Conservation (phyloP, 2,329 filamentous ascomycete species). For the Onygenales sp. region DNA sequence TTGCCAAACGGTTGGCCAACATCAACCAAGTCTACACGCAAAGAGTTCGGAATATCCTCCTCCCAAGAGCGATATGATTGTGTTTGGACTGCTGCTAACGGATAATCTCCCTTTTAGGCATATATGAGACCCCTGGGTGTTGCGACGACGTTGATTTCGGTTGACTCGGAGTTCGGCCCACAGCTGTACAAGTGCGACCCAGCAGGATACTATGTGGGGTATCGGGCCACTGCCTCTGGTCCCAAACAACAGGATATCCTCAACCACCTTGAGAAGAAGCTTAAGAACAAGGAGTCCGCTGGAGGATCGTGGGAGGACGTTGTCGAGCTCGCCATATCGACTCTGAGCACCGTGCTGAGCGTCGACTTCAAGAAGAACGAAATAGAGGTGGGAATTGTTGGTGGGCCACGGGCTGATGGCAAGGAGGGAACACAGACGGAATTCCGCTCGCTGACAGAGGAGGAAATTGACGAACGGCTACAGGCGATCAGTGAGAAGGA, state of each 20-base stretch:
- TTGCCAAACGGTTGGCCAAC: constrained; percentile 95
- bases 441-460: constrained; percentile 87
- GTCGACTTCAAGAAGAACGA: constrained; percentile 99
- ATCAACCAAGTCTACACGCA: constrained; percentile 99
- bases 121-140: constrained; percentile 98
- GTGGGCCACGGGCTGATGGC: constrained; percentile 73
- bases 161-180: constrained; percentile 85
- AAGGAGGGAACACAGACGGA: constrained; percentile 67
- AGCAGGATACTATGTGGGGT: constrained; percentile 94
- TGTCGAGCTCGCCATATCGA: constrained; percentile 91
- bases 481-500: constrained; percentile 99
- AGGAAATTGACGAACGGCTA: constrained; percentile 96
- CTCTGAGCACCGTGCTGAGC: constrained; percentile 89
- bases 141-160: constrained; percentile 85
- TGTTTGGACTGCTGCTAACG: constrained; percentile 4
- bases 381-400: constrained; percentile 95
- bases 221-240: constrained; percentile 94
- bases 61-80: constrained; percentile 1
- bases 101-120: constrained; percentile 45
- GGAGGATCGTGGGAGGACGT: constrained; percentile 95
- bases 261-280: constrained; percentile 98
- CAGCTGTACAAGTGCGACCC: constrained; percentile 98
- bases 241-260: constrained; percentile 98
- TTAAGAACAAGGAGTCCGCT: constrained; percentile 96
- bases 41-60: constrained; percentile 50